Conservation (phyloP, 2,329 filamentous ascomycete genomes). For the Incumbomyces lentus region DNA sequence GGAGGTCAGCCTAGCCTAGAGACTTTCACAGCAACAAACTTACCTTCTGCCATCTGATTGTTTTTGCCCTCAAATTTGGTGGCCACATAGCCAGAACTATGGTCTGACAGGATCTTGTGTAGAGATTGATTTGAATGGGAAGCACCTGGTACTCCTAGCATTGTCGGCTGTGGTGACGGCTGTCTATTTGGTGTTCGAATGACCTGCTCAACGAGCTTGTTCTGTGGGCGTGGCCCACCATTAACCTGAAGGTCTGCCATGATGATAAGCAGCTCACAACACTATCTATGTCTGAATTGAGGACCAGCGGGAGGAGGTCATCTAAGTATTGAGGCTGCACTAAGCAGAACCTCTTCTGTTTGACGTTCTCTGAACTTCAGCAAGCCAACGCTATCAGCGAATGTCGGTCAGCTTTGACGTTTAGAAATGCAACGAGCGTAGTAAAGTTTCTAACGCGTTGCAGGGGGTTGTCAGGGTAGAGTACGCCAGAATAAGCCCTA, state of each 20-base stretch:
- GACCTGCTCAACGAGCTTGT: conserved; percentile 50
- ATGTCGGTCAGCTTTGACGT: too few species aligned
- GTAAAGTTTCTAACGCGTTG: too few species aligned
- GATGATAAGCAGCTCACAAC: neutral
- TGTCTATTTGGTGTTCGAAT: conserved; percentile 48
- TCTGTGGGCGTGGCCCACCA: conserved; percentile 27
- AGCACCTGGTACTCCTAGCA: conserved; percentile 60
- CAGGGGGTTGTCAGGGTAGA: too few species aligned
- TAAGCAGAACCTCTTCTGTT: too few species aligned
- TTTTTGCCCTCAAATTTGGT: conserved; percentile 88
- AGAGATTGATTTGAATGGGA: conserved; percentile 35
- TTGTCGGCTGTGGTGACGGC: conserved; percentile 79
- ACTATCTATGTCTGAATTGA: too few species aligned
- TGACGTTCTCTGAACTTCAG: too few species aligned
- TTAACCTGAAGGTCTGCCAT: conserved; percentile 10
- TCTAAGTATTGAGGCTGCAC: too few species aligned
- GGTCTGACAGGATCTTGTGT: conserved; percentile 69
- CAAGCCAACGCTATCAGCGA: too few species aligned
- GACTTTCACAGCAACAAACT: conserved; percentile 23
- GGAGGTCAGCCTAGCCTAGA: conserved; percentile 16
- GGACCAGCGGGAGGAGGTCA: too few species aligned
- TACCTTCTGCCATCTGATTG: conserved; percentile 76
- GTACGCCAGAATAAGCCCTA: too few species aligned
- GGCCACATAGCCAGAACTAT: conserved; percentile 87
- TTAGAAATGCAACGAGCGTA: too few species aligned